These are phyloP conservation scores for Neofusicoccum cordaticola DNA, from an alignment of 2,329 filamentous ascomycete genomes.

Conservation along the genomic window DNA sequence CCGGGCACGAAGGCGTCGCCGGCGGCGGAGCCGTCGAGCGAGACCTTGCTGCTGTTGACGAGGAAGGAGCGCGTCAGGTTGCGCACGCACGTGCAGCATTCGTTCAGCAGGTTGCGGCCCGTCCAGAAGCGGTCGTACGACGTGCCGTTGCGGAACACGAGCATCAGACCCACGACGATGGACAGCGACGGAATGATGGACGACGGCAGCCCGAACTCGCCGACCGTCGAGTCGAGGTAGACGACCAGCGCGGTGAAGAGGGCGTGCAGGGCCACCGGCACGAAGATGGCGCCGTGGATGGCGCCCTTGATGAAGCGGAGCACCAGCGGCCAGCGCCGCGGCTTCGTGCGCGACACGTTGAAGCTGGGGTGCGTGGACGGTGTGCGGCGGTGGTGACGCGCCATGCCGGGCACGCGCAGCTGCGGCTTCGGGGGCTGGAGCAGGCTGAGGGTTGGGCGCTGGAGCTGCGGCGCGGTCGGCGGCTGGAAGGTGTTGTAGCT, in stretches of 20 bases:
- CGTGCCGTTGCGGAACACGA: constrained; percentile 65
- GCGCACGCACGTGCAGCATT: constrained; percentile 56
- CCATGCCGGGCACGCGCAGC: neutral
- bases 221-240: constrained; percentile 54
- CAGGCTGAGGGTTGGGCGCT: neutral
- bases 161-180: constrained; percentile 66
- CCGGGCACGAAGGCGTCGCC: constrained; percentile 19
- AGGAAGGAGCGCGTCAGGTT: constrained; percentile 59
- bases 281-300: constrained; percentile 57
- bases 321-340: constrained; percentile 59
- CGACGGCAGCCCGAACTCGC: constrained; percentile 54
- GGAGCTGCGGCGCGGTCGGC: neutral
- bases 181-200: constrained; percentile 62
- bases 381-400: constrained; percentile 23
- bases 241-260: constrained; percentile 58
- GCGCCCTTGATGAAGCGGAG: constrained; percentile 64
- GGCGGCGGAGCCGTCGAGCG: constrained; percentile 22
- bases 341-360: constrained; percentile 45
- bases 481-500: neutral
- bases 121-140: constrained; percentile 66
- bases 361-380: constrained; percentile 45
- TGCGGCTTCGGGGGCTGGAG: neutral
- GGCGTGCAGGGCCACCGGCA: constrained; percentile 58
- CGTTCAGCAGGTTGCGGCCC: constrained; percentile 56
- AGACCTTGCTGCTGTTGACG: constrained; percentile 38